A percentile compares a stretch with the other conserved stretches of the same genome.
Evolutionary conservation across 2,329 filamentous ascomycete genomes (phyloP).

Genomic region (Fusarium sp.): DNA sequence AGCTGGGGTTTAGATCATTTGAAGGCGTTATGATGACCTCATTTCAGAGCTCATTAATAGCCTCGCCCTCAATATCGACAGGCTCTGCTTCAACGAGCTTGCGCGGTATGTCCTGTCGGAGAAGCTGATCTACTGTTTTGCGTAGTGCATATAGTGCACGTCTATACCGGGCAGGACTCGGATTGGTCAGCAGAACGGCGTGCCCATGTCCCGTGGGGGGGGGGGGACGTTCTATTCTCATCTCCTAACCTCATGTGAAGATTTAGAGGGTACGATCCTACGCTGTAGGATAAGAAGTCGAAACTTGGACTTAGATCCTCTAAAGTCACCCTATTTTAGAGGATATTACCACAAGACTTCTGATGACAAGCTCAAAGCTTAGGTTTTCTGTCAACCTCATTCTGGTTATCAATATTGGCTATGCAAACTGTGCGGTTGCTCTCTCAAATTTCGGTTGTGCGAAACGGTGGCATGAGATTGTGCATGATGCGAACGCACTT

Average conservation of each 20-base stretch:
- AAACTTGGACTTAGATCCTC: background rate
- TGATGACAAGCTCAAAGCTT: background rate
- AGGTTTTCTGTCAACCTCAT: background rate
- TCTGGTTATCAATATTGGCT: background rate
- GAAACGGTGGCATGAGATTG: too few relatives aligned
- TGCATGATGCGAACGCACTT: background rate
- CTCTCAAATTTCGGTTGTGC: too few relatives aligned
- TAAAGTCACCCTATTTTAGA: background rate
- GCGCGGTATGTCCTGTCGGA: background rate
- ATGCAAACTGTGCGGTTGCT: background rate
- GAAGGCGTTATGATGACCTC: background rate
- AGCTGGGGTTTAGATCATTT: too few relatives aligned
- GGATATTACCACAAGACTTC: background rate
- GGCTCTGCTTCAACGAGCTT: background rate
- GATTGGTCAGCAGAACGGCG: background rate
- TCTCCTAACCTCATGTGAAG: background rate
- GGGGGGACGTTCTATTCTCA: accelerated
- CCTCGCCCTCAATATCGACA: background rate
- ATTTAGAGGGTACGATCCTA: background rate
- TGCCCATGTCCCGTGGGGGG: background rate
- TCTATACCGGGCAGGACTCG: background rate
- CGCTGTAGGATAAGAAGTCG: background rate
- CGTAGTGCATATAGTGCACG: background rate
- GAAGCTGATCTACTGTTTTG: background rate
- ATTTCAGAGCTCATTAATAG: background rate